Evolutionary conservation across 108 stramenopile species (phyloP), one percentile per base, ranked within the genome.

Genomic region (Parietichytrium sp.): DNA sequence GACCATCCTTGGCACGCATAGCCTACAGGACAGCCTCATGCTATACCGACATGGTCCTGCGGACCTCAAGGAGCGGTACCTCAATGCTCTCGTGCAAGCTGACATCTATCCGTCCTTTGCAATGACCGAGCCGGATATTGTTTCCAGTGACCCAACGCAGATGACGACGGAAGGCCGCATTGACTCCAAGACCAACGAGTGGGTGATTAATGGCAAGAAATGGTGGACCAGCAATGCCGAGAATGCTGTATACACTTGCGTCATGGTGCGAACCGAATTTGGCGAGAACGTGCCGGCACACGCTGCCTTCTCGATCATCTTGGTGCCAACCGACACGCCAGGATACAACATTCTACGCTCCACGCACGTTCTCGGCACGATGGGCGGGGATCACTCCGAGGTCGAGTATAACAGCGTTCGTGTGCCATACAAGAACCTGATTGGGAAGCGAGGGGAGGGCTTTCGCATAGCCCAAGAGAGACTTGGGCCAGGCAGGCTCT

Each of bases 71-170:
- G 49, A 45, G 42, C 36, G 49, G 48, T 98, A 89, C 85, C 82
- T 98, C 50, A 8, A 84, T 23, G 94, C 95, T 0, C 79, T 98
- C 42, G 80, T 97, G 25, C 86, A 89, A 48, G 96, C 95, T 3
- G 83, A 83, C 16, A 95, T 93, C 49, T 91, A 95, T 80, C 92
- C 92, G 31, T 83, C 91, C 3, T 98, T 97, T 86, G 82, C 95
- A 16, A 98, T 98, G 97, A 98, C 97, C 3, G 97, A 98, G 83
- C 96, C 96, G 1, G 89, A 90, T 52, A 95, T 97, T 23, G 95
- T 95, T 1, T 87, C 85, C 25, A 92, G 91, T 48, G 97, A 98
- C 90, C 95, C 97, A 0, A 94, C 92, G 18, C 97, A 98, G 85
- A 86, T 98, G 23, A 82, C 86, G 54, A 30, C 36, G 15, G 52